These are phyloP conservation scores for Amaranthus cruentus DNA, from an alignment of 148 eudicot species.

Conservation along the genomic window DNA sequence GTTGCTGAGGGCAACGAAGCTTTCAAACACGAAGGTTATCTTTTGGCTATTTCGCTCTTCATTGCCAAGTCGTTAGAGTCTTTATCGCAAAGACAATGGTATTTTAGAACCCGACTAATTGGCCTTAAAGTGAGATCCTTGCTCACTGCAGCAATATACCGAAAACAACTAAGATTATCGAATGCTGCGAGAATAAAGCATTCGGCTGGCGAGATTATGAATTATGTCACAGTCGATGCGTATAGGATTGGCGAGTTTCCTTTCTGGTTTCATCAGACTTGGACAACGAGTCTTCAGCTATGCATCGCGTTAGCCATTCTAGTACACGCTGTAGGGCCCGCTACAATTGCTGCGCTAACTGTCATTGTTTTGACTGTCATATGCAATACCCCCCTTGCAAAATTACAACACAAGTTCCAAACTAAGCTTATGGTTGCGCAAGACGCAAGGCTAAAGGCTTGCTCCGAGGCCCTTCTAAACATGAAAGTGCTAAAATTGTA, in stretches of 20 bases:
- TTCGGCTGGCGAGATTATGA: conserved; percentile 82
- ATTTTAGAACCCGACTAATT: conserved; percentile 51
- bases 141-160: conserved; percentile 73
- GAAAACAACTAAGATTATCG: conserved; percentile 64
- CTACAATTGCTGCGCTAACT: conserved; percentile 54
- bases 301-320: conserved; percentile 60
- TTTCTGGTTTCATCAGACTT: conserved; percentile 74
- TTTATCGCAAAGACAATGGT: conserved; percentile 78
- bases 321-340: conserved; percentile 53
- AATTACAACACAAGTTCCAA: conserved; percentile 63
- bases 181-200: conserved; percentile 66
- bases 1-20: conserved; percentile 73
- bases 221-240: conserved; percentile 79
- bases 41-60: conserved; percentile 58
- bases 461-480: conserved; percentile 64
- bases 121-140: conserved; percentile 71
- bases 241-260: conserved; percentile 89
- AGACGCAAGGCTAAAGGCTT: conserved; percentile 61
- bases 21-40: conserved; percentile 57
- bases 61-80: conserved; percentile 60
- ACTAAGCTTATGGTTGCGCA: conserved; percentile 66
- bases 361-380: conserved; percentile 56
- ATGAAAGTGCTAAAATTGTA: conserved; percentile 79
- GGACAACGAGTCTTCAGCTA: conserved; percentile 78
- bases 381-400: conserved; percentile 69